These are phyloP conservation scores for Carex parvula DNA, from an alignment of 176 grass and related monocot species.

Conservation along the genomic window DNA sequence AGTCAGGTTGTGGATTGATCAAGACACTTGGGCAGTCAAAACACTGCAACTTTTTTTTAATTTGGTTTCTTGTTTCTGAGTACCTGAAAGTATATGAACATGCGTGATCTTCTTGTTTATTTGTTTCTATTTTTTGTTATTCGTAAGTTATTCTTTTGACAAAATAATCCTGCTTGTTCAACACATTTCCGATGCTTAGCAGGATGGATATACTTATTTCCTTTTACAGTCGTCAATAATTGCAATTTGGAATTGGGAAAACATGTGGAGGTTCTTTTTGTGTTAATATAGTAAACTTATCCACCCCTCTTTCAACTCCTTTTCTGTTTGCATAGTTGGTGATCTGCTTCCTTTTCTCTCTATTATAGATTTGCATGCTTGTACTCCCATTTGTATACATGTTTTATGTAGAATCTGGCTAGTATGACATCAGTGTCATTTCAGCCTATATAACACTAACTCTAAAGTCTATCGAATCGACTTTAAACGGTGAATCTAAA, in stretches of 20 bases:
- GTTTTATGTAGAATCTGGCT: background rate
- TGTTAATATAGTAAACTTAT: slow-evolving; percentile 1
- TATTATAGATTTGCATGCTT: background rate
- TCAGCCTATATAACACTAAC: too few relatives aligned
- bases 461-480: too few relatives aligned
- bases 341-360: background rate
- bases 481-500: too few relatives aligned
- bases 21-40: slow-evolving; percentile 22
- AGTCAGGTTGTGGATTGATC: slow-evolving; percentile 40
- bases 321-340: background rate
- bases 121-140: slow-evolving; percentile 7
- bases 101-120: slow-evolving; percentile 12
- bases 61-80: background rate
- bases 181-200: background rate
- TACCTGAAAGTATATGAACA: slow-evolving; percentile 17
- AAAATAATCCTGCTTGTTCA: slow-evolving; percentile 11
- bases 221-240: background rate
- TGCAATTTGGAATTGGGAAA: background rate
- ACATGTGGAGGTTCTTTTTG: slow-evolving; percentile 1
- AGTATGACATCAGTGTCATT: too few relatives aligned
- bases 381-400: background rate
- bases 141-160: slow-evolving; percentile 17
- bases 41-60: background rate
- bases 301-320: background rate
- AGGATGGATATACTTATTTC: slow-evolving; percentile 3